These are phyloP conservation scores for Epichloe glyceriae DNA, from an alignment of 2,329 filamentous ascomycete genomes.

Conservation along the genomic window DNA sequence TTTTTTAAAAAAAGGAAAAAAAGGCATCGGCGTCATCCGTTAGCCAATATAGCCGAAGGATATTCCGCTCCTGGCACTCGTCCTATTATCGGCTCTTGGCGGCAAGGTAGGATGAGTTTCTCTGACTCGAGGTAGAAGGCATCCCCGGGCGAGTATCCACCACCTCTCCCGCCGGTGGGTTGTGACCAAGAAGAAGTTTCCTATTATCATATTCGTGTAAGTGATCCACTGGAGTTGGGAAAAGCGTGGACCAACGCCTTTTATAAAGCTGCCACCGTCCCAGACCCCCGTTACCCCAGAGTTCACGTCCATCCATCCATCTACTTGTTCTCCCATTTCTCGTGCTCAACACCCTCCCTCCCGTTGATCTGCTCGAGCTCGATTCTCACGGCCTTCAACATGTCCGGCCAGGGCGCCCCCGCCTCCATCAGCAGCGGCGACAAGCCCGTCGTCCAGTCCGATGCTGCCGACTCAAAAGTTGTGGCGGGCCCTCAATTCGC, in stretches of 20 bases:
- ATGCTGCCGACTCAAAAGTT: slow-evolving; percentile 3
- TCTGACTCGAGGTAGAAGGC: not conserved
- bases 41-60: not conserved
- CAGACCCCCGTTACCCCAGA: no score
- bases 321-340: no score
- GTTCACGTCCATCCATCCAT: no score
- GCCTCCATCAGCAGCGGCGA: slow-evolving; percentile 3
- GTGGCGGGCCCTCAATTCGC: slow-evolving; percentile 4
- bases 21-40: not conserved
- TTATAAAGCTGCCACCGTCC: not conserved
- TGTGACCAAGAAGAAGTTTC: not conserved
- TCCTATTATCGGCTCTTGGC: not conserved
- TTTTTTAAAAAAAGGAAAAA: no score
- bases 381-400: not conserved
- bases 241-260: not conserved
- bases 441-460: slow-evolving; percentile 2
- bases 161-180: not conserved
- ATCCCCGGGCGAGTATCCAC: not conserved
- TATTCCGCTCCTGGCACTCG: not conserved
- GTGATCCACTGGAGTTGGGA: not conserved
- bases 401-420: slow-evolving; percentile 1
- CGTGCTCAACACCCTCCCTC: not conserved
- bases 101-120: not conserved
- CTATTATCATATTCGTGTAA: not conserved
- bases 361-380: not conserved